Evolutionary conservation across 768 basidiomycete genomes (phyloP).

Genomic region (Xerocomellus intermedius): DNA sequence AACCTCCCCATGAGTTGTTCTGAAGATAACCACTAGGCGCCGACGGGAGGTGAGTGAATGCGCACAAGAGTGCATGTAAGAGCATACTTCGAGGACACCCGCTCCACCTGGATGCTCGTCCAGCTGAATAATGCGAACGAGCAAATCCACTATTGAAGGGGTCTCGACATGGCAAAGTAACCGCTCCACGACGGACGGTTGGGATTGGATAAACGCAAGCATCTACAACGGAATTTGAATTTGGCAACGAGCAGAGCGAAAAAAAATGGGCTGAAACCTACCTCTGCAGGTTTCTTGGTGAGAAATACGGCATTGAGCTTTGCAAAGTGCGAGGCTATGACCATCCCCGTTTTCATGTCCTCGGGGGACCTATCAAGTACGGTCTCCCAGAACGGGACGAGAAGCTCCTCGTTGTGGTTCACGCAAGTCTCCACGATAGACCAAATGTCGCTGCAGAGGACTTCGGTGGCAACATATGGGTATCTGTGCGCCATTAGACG

Average conservation of each 20-base stretch:
- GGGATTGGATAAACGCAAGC: conserved; percentile 85
- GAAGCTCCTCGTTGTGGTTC: conserved; percentile 63
- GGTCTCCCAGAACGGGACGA: conserved; percentile 90
- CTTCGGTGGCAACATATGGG: conserved; percentile 90
- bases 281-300: conserved; percentile 86
- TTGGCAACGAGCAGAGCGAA: conserved; percentile 17
- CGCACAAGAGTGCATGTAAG: conserved; percentile 30
- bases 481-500: conserved; percentile 52
- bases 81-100: conserved; percentile 84
- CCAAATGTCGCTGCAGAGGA: conserved; percentile 95
- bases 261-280: conserved; percentile 38
- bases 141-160: conserved; percentile 86
- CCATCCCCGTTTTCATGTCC: conserved; percentile 83
- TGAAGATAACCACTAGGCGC: conserved; percentile 78
- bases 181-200: conserved; percentile 78
- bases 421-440: conserved; percentile 90
- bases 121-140: conserved; percentile 86
- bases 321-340: conserved; percentile 90
- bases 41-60: conserved; percentile 30
- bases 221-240: conserved; percentile 54
- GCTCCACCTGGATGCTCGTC: conserved; percentile 80
- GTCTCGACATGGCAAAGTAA: conserved; percentile 84
- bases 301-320: conserved; percentile 90
- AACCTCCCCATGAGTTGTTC: conserved; percentile 81
- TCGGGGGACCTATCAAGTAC: conserved; percentile 77